Conservation (phyloP, 1,139 yeast species). For the Williopsis jadinii region DNA sequence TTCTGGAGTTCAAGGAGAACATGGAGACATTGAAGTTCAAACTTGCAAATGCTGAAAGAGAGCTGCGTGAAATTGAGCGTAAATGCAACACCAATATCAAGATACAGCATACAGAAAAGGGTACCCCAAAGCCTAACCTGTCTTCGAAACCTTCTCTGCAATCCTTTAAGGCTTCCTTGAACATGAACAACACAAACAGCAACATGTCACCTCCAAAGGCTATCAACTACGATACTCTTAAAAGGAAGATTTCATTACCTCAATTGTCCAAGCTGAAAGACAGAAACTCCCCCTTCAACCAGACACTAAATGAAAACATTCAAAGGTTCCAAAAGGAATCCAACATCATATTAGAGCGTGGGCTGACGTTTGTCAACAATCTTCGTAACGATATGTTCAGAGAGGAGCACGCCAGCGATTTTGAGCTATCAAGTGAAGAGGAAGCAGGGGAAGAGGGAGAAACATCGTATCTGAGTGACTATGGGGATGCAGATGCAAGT, state of each 20-base stretch:
- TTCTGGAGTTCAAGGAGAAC: constrained; percentile 32
- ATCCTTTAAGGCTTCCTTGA: constrained; percentile 5
- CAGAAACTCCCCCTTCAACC: constrained; percentile 3
- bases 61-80: constrained; percentile 28
- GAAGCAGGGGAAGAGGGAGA: background rate
- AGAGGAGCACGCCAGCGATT: constrained; percentile 6
- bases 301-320: constrained; percentile 9
- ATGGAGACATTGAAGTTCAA: constrained; percentile 29
- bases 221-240: constrained; percentile 13
- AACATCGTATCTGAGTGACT: constrained; percentile 10
- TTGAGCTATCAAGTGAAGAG: constrained; percentile 4
- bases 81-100: constrained; percentile 18
- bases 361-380: constrained; percentile 15
- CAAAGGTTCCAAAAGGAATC: constrained; percentile 20
- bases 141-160: constrained; percentile 10
- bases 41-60: constrained; percentile 29
- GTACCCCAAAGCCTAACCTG: constrained; percentile 1
- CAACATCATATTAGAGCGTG: constrained; percentile 15
- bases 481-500: constrained; percentile 21
- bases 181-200: background rate
- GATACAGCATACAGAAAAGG: constrained; percentile 1
- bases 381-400: constrained; percentile 15
- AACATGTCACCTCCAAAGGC: constrained; percentile 1
- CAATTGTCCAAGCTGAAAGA: constrained; percentile 10
- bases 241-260: constrained; percentile 17